phyloP scores from a whole-genome alignment of 331 rosid genomes.

The Malus hybrid region DNA sequence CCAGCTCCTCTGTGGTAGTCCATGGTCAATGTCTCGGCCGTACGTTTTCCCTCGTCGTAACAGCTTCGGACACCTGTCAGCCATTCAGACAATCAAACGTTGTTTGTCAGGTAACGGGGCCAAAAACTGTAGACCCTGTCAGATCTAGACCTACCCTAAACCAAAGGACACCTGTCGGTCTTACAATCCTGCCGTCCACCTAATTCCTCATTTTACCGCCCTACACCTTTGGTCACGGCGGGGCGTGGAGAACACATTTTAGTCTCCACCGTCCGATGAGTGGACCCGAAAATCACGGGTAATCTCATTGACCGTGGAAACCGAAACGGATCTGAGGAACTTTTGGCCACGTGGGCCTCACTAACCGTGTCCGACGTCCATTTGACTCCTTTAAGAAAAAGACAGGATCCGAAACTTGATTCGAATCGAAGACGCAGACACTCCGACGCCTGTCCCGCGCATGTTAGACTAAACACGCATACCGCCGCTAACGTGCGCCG shows the following conservation, averaged over 20 bases:
- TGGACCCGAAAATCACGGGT: slow-evolving; percentile 42
- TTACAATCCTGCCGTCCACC: not conserved
- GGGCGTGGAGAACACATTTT: not conserved
- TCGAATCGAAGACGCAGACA: not conserved
- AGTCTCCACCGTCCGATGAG: slow-evolving; percentile 12
- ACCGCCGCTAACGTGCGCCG: slow-evolving; percentile 5
- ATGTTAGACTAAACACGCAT: not conserved
- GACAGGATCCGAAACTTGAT: not conserved
- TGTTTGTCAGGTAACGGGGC: slow-evolving; percentile 5
- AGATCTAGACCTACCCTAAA: not conserved
- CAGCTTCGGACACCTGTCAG: slow-evolving; percentile 91
- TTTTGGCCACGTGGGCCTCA: not conserved
- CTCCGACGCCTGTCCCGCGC: not conserved
- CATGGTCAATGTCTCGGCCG: slow-evolving; percentile 44
- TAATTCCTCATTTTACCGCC: not conserved
- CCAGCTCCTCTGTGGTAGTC: slow-evolving; percentile 44
- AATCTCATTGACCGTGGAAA: slow-evolving; percentile 6
- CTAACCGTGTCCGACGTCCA: slow-evolving; percentile 7
- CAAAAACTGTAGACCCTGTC: not conserved
- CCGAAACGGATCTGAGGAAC: slow-evolving; percentile 10
- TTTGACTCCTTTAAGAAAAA: not conserved
- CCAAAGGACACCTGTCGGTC: not conserved
- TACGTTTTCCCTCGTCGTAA: slow-evolving; percentile 52
- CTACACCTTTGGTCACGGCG: not conserved
- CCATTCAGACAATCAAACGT: not conserved